Percentiles rank a stretch among this genome's conserved stretches.
Evolutionary conservation across 768 basidiomycete species (phyloP).

Genomic region (Lyophyllum shimeji): DNA sequence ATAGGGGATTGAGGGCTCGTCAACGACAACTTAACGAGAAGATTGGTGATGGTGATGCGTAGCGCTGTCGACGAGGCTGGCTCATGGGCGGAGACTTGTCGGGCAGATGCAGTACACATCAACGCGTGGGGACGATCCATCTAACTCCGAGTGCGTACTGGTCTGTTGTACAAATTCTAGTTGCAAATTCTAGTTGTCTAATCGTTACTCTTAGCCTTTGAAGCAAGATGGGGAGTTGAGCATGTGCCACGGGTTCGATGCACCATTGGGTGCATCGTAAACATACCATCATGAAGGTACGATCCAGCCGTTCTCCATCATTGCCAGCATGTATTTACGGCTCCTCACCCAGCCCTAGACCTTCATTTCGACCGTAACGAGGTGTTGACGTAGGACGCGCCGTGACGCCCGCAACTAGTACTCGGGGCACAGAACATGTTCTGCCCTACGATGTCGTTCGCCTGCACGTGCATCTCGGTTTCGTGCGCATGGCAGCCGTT

Average conservation of each 20-base stretch:
- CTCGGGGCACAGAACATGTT: background rate
- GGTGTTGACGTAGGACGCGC: background rate
- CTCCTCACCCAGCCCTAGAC: background rate
- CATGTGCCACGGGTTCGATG: background rate
- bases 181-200: background rate
- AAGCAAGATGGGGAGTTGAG: background rate
- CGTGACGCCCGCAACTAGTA: background rate
- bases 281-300: background rate
- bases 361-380: background rate
- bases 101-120: too few species aligned
- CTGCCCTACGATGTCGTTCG: background rate
- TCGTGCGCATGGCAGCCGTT: background rate
- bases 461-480: background rate
- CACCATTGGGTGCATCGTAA: background rate
- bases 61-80: background rate
- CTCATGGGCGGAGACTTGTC: too few species aligned
- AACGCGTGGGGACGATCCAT: background rate
- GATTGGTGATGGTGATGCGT: slow-evolving; percentile 13
- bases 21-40: slow-evolving; percentile 25
- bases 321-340: background rate
- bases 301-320: background rate
- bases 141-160: background rate
- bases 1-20: slow-evolving; percentile 66
- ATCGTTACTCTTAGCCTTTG: background rate
- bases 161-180: background rate